Conservation (phyloP, 2,329 filamentous ascomycete species). For the Botrytis cinerea region DNA sequence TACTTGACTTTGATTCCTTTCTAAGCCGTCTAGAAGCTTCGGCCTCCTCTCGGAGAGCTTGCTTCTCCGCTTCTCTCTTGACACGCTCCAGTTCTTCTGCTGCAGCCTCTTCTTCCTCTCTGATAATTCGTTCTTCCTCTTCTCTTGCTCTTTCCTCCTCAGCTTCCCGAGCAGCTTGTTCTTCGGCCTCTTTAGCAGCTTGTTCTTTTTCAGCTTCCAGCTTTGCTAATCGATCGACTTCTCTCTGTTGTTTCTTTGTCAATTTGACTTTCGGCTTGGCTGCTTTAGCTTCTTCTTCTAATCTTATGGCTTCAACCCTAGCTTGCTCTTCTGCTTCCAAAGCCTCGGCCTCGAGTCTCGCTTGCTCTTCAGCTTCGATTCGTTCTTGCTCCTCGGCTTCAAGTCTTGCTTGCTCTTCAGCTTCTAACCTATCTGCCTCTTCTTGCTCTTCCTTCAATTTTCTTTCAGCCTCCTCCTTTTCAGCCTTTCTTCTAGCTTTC, state of each 20-base stretch:
- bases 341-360: slow-evolving; percentile 53
- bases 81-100: slow-evolving; percentile 45
- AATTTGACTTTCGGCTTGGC: slow-evolving; percentile 41
- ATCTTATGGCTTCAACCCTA: slow-evolving; percentile 33
- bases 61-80: slow-evolving; percentile 43
- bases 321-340: slow-evolving; percentile 52
- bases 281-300: slow-evolving; percentile 36
- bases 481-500: slow-evolving; percentile 54
- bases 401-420: slow-evolving; percentile 32
- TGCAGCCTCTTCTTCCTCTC: slow-evolving; percentile 44
- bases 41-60: slow-evolving; percentile 40
- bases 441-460: slow-evolving; percentile 34
- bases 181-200: slow-evolving; percentile 42
- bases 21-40: slow-evolving; percentile 41
- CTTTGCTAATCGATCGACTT: slow-evolving; percentile 37
- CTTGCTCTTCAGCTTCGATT: slow-evolving; percentile 45
- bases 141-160: slow-evolving; percentile 44
- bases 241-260: slow-evolving; percentile 42
- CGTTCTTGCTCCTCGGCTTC: slow-evolving; percentile 37
- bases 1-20: slow-evolving; percentile 44
- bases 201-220: slow-evolving; percentile 40
- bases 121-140: slow-evolving; percentile 44
- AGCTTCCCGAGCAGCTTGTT: slow-evolving; percentile 43
- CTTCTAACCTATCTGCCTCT: slow-evolving; percentile 36
- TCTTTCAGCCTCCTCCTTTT: slow-evolving; percentile 52